Evolutionary conservation across 768 basidiomycete genomes (phyloP), one percentile per base, ranked within the genome.

Genomic region (Mycena chlorophos): DNA sequence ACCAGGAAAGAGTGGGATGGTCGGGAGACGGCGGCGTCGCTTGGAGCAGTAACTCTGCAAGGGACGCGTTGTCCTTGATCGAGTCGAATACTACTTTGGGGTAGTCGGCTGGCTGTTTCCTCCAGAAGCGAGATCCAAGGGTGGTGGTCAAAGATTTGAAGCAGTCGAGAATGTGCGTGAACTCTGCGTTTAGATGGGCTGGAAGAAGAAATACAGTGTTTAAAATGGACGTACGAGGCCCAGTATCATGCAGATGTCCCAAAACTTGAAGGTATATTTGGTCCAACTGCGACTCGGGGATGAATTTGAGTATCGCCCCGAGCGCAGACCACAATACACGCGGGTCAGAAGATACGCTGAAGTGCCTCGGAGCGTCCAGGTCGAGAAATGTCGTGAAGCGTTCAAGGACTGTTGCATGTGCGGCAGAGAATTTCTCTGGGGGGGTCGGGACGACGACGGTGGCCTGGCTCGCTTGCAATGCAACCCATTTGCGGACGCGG

Each of bases 21-120:
- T 76, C 73, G 5, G 67, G 67, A 23, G 67, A 61, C 8, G 69
- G 59, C 42, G 64, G 65, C 12, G 66, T 56, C 3, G 67, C 70
- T 51, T 75, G 73, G 30, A 34, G 38, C 13, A 90, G 60, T 38
- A 81, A 68, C 27, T 76, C 68, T 29, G 73, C 65, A 65, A 82
- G 87, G 5, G 77, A 73, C 2, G 75, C 67, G 67, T 96, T 98
- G 65, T 91, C 86, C 67, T 89, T 89, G 65, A 98, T 81, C 14
- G 87, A 81, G 64, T 91, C 91, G 63, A 96, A 87, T 5, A 93
- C 80, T 30, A 88, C 78, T 61, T 86, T 81, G 2, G 93, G 87
- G 64, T 86, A 90, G 63, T 91, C 86, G 4, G 82, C 75, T 1
- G 81, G 80, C 60, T 90, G 86, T 26, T 78, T 82, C 19, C 75